phyloP scores from a whole-genome alignment of 148 eudicot genomes.

The Fagopyrum esculentum region DNA sequence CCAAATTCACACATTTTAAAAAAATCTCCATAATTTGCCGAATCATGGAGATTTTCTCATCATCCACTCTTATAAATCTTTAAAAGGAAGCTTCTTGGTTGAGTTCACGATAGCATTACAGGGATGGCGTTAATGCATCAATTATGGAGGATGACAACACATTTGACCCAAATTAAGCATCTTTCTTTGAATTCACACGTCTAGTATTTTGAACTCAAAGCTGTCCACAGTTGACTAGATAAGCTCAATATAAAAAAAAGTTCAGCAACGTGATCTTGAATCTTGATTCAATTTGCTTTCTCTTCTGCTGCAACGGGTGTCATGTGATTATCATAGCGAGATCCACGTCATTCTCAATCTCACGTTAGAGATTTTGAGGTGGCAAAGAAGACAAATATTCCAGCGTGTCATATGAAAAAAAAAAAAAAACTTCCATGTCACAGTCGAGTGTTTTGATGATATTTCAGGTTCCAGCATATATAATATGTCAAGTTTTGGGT shows the following conservation, averaged over 20 bases:
- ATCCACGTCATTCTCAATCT: not conserved
- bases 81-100: not conserved
- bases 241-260: not conserved
- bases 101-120: not conserved
- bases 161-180: not conserved
- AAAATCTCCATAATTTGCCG: not conserved
- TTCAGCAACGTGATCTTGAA: not conserved
- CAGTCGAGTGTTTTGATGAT: not conserved
- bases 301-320: not conserved
- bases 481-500: slow-evolving; percentile 35
- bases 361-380: not conserved
- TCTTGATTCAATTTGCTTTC: not conserved
- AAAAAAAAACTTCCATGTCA: not conserved
- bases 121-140: not conserved
- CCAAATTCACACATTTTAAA: not conserved
- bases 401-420: not conserved
- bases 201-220: slow-evolving; percentile 3
- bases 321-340: not conserved
- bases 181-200: not conserved
- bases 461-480: slow-evolving; percentile 36
- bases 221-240: not conserved
- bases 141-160: slow-evolving; percentile 4
- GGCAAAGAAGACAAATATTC: not conserved
- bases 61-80: not conserved
- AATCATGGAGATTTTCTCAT: not conserved